These are phyloP conservation scores for Ophiorrhiza pumila DNA, from an alignment of 257 asterid species.

Conservation along the genomic window DNA sequence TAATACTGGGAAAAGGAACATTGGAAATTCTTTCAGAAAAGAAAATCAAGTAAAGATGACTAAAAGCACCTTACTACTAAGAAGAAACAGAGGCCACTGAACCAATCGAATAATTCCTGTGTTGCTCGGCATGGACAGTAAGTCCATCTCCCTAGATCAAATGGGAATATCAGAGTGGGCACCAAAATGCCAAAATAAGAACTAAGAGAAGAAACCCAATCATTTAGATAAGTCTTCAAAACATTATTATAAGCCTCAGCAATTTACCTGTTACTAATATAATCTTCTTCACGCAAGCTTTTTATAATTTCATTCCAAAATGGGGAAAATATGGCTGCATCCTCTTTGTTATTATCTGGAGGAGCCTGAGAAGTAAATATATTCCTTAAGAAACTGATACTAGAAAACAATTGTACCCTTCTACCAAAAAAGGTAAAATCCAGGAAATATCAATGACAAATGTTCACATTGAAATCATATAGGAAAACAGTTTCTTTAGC, in stretches of 20 bases:
- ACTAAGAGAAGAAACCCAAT: not conserved
- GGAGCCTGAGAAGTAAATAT: constrained; percentile 33
- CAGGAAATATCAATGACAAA: not conserved
- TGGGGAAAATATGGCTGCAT: constrained; percentile 87
- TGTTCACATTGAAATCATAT: not conserved
- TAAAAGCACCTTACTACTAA: constrained; percentile 81
- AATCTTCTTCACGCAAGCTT: constrained; percentile 97
- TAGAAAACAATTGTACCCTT: not conserved
- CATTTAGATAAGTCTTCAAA: not conserved
- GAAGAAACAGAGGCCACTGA: constrained; percentile 98
- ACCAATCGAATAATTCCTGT: constrained; percentile 81
- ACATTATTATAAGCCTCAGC: constrained; percentile 10
- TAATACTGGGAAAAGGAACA: constrained; percentile 14
- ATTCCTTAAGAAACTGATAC: no score
- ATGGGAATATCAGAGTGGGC: not conserved
- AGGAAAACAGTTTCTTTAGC: not conserved
- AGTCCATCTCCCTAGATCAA: constrained; percentile 85
- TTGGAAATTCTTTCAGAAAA: constrained; percentile 6
- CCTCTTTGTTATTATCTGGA: constrained; percentile 61
- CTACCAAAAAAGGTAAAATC: not conserved
- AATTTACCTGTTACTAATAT: constrained; percentile 76
- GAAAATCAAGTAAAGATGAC: constrained; percentile 6
- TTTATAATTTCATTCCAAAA: constrained; percentile 97
- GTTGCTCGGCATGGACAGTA: constrained; percentile 97
- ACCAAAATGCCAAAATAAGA: constrained; percentile 7